A percentile compares a stretch with the other conserved stretches of the same genome.
phyloP scores from a whole-genome alignment of 345 rosid genomes.

The Arabidopsis thaliana region TAIR10.1 NC_003076.8:20383001-20383500 shows the following conservation, averaged over 20 bases:
- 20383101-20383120: constrained; percentile 82
- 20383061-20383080: constrained; percentile 34
- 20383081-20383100: constrained; percentile 65
- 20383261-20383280: constrained; percentile 67
- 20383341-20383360: constrained; percentile 70
- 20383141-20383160: constrained; percentile 63
- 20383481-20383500: constrained; percentile 90
- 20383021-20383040: constrained; percentile 65
- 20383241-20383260: constrained; percentile 96
- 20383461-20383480: constrained; percentile 91
- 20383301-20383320: constrained; percentile 91
- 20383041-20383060: constrained; percentile 60
- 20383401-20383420: constrained; percentile 65
- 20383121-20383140: constrained; percentile 82
- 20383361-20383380: constrained; percentile 61
- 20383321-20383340: constrained; percentile 75
- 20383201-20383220: constrained; percentile 82
- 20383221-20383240: constrained; percentile 88
- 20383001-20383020: constrained; percentile 83
- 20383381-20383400: constrained; percentile 87
- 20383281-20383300: constrained; percentile 80
- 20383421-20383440: constrained; percentile 34
- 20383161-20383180: constrained; percentile 91
- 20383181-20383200: constrained; percentile 73
- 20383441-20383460: constrained; percentile 65